phyloP scores from a whole-genome alignment of 1,284 basidiomycete genomes.

The Microbotryum scabiosae region DNA sequence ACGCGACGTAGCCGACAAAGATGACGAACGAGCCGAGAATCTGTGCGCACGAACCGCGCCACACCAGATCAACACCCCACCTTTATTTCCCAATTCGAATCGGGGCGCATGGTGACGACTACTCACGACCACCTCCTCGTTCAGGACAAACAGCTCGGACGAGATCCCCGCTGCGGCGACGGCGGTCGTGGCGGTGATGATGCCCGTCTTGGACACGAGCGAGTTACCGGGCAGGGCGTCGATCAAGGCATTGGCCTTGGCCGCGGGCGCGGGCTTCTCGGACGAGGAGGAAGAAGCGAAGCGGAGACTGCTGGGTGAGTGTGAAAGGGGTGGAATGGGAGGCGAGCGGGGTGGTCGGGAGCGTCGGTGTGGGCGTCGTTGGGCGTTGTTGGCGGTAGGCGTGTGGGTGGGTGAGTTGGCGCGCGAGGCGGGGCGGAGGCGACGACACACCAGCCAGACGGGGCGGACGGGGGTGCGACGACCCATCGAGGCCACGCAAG shows the following conservation, averaged over 20 bases:
- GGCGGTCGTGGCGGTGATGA: conserved; percentile 83
- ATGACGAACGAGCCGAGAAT: conserved; percentile 73
- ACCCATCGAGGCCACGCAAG: too few relatives aligned
- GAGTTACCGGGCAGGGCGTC: conserved; percentile 86
- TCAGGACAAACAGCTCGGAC: conserved; percentile 94
- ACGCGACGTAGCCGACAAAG: conserved; percentile 68
- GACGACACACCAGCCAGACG: too few relatives aligned
- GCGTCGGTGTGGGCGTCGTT: background rate
- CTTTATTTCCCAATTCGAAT: too few relatives aligned
- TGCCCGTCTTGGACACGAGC: conserved; percentile 85
- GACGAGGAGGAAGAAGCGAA: conserved; percentile 23
- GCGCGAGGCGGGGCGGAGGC: too few relatives aligned
- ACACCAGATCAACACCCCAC: conserved; percentile 45
- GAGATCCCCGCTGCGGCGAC: conserved; percentile 87
- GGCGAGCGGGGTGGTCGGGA: background rate
- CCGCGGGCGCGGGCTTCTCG: conserved; percentile 50
- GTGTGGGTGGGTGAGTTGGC: too few relatives aligned
- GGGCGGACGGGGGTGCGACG: too few relatives aligned
- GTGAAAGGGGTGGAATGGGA: background rate
- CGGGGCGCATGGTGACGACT: too few relatives aligned
- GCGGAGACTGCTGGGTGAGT: conserved; percentile 18
- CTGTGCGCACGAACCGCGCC: conserved; percentile 28
- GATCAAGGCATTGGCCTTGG: conserved; percentile 84
- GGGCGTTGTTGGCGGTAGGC: too few relatives aligned
- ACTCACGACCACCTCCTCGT: conserved; percentile 70